Base-by-base conservation (phyloP, 805 yeast genomes). In the Saccharomycopsis synnaedendra region DNA sequence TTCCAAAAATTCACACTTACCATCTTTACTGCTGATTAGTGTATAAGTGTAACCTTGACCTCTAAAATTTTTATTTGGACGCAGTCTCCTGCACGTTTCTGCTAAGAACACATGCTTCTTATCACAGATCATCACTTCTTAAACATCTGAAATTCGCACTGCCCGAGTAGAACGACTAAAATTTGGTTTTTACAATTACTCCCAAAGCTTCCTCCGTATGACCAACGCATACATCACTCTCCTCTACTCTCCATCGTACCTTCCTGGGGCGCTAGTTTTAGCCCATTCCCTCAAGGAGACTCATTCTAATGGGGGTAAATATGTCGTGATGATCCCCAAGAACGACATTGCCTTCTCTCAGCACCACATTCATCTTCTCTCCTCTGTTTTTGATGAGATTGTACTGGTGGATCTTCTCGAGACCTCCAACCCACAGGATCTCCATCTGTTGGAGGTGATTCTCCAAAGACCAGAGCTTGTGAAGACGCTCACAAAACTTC, bases 261-360 rank as follows among this genome's bases (percentile, higher is more conserved):
- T 78, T 30, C 78, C 82, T 1, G 84, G 85, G 19, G 75, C 78
- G 0, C 61, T 77, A 33, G 74, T 76, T 1, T 58, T 78, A 37
- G 82, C 75, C 1, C 56, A 54, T 33, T 61, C 66, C 27, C 53
- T 72, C 5, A 60, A 37, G 31, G 41, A 39, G 9, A 32, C 30
- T 5, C 27, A 29, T 5, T 9, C n/a, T 8, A 28, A 37, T n/a
- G 43, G 39, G 5, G 41, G 41, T 4, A 42, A 37, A 32, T n/a
- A 33, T 8, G 44, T 45, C 7, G 48, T 41, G 19, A 31, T 48
- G 32, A 39, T 46, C n/a, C 49, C 45, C 8, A 45, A 43, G 30
- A 37, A 34, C 11, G 39, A 40, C 19, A 35, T 19, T n/a, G 19
- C 37, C 3, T 45, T 44, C 38, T 29, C 41, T 9, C 4, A 5